Percentiles rank a stretch among this genome's conserved stretches.
phyloP scores from a whole-genome alignment of 768 basidiomycete species.

The Pulveroboletus sp. region DNA sequence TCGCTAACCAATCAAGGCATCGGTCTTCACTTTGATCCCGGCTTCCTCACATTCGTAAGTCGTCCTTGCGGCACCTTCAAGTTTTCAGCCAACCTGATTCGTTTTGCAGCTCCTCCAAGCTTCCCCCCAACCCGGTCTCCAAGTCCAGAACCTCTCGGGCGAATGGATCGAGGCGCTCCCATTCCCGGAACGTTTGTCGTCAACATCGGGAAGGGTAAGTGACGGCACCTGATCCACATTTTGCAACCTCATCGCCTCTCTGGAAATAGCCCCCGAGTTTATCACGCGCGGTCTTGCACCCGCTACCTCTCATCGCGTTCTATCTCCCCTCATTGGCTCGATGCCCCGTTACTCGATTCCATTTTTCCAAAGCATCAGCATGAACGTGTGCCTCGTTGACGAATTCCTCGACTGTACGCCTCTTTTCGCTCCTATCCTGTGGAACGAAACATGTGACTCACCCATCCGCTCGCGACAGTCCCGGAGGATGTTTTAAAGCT shows the following conservation, averaged over 20 bases:
- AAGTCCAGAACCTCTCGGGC: constrained; percentile 77
- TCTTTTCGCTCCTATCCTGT: constrained; percentile 20
- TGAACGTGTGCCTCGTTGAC: constrained; percentile 49
- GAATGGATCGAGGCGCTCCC: constrained; percentile 80
- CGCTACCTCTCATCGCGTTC: constrained; percentile 77
- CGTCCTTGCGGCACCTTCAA: too few relatives aligned
- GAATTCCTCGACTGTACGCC: constrained; percentile 44
- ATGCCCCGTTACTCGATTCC: constrained; percentile 78
- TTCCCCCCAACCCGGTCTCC: constrained; percentile 69
- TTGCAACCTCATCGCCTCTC: background rate
- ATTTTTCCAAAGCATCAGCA: constrained; percentile 79
- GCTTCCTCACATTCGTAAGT: constrained; percentile 73
- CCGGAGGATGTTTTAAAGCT: constrained; percentile 62
- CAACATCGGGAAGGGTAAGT: constrained; percentile 73
- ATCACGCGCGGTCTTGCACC: constrained; percentile 71
- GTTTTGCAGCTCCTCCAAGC: constrained; percentile 66
- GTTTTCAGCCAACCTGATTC: background rate
- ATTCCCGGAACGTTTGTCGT: constrained; percentile 78
- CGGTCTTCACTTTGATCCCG: constrained; percentile 80
- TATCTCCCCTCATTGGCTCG: constrained; percentile 53
- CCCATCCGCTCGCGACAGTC: too few relatives aligned
- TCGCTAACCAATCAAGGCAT: constrained; percentile 63
- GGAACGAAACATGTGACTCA: background rate
- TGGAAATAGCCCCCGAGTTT: constrained; percentile 70
- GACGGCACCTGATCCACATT: background rate